Evolutionary conservation across 1,139 yeast species (phyloP), one percentile per base, ranked within the genome.

Genomic region (Suhomyces bolitotheri): DNA sequence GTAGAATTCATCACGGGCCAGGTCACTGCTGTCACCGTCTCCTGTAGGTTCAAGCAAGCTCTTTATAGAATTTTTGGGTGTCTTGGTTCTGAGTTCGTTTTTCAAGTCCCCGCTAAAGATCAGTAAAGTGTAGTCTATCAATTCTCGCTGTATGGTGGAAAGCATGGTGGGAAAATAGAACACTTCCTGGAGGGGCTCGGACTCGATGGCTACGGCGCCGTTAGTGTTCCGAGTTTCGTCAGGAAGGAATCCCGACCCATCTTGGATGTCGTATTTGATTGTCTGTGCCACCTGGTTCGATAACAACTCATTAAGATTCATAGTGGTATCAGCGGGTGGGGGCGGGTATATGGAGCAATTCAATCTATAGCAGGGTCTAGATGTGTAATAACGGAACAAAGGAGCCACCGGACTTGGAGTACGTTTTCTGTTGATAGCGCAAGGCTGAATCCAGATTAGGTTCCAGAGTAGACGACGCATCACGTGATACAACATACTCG

Each of bases 81-180:
- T 48, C 25, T 54, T 53, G 5, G 49, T 38, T 9, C 50, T 42
- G 2, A 58, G 43, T 25, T 64, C 64, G n/a, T 58, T 51, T 9
- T 59, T 45, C n/a, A 79, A 54, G 7, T 74, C 70, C 1, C 66
- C 59, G 14, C 66, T 64, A 47, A 81, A 82, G 16, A 82, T 57
- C 20, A 72, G 70, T 2, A 81, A 47, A 29, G 79, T 54, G 27
- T 79, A 60, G 43, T 80, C 85, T 11, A 67, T 57, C 31, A 82
- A 53, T 41, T 80, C 83, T 31, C 58, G 61, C 50, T 83, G 92
- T 9, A 80, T 58, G 2, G 65, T 53, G 0, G 86, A 73, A 31
- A 78, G 63, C 2, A 70, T 64, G 0, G 81, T 70, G 2, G 89
- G 87, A 12, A 82, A 54, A 46, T 72, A 69, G 47, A 66, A 73